Percentiles rank a stretch among this genome's conserved stretches.
These are phyloP conservation scores for Claviceps spartinae DNA, from an alignment of 2,329 filamentous ascomycete genomes.

Conservation along the genomic window DNA sequence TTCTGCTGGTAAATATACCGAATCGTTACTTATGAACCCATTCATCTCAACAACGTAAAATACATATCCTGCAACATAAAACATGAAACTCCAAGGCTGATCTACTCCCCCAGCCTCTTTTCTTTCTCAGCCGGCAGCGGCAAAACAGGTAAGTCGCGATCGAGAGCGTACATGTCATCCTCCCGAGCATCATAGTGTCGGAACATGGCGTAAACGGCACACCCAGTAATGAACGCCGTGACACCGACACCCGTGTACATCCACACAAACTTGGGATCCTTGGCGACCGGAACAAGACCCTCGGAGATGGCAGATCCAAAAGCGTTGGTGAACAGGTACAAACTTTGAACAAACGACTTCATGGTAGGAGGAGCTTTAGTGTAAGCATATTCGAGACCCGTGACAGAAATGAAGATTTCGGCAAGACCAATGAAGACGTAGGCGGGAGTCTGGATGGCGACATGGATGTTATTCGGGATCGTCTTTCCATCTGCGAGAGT, in stretches of 20 bases:
- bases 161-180: slow-evolving; percentile 25
- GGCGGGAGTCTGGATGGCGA: slow-evolving; percentile 40
- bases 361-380: slow-evolving; percentile 59
- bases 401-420: slow-evolving; percentile 53
- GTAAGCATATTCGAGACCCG: slow-evolving; percentile 59
- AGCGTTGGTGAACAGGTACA: slow-evolving; percentile 48
- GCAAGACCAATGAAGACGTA: slow-evolving; percentile 44
- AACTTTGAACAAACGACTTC: slow-evolving; percentile 46
- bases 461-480: slow-evolving; percentile 33
- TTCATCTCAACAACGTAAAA: too few relatives aligned
- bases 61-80: too few relatives aligned
- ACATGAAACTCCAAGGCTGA: too few relatives aligned
- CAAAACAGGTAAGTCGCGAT: slow-evolving; percentile 19
- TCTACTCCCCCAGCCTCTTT: neutral
- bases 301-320: slow-evolving; percentile 46
- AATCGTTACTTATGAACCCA: too few relatives aligned
- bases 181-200: slow-evolving; percentile 24
- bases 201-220: slow-evolving; percentile 35
- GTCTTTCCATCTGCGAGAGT: slow-evolving; percentile 12
- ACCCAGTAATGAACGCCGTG: slow-evolving; percentile 32
- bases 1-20: too few relatives aligned
- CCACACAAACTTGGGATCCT: slow-evolving; percentile 53
- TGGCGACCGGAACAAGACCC: slow-evolving; percentile 43
- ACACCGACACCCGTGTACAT: slow-evolving; percentile 47
- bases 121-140: neutral